Base-by-base conservation (phyloP, 2,329 filamentous ascomycete genomes). In the Ophiostoma ulmi region DNA sequence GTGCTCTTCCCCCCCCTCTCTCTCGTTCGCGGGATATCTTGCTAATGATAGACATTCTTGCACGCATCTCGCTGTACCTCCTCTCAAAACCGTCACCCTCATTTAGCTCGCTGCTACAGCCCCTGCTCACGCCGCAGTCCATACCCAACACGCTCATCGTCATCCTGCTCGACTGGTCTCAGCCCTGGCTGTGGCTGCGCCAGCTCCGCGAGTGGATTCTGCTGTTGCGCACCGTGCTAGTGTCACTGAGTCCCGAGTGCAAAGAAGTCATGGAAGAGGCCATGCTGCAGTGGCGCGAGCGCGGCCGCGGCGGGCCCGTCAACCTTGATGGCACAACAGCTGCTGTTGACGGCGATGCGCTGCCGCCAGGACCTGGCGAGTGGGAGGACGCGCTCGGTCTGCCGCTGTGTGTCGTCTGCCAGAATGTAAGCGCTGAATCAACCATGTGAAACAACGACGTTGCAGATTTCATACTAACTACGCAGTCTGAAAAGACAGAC, bases 161-260 rank as follows among this genome's bases (percentile, higher is more conserved):
- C 73, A 89, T 99, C 76, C 83, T 99, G n/a, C 85, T 99, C 63
- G 94, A 97, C 82, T 99, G 95, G 95, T 90, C 91, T 72, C 89
- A 95, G 77, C 95, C 95, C 17, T 97, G 95, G 89, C 84, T 89
- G 73, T 99, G 96, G 93, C 86, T 97, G 77, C 88, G 92, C 72
- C 91, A 97, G 80, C 83, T 99, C 71, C 87, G 92, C 77, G 91
- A 91, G 78, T 99, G 95, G 95, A 89, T 98, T 73, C 86, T 93
- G 65, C 85, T 98, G 38, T 83, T 99, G 74, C 88, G 91, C 72
- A 90, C 88, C 20, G 90, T 96, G 14, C 87, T 94, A 70, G 84
- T 89, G 71, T 91, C 88, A 39, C 85, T 95, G 35, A 90, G 90
- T 75, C 83, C 88, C 71, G 90, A 94, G 72, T 91, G 90, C 72